Evolutionary conservation across 225 moss, liverwort and hornwort species (phyloP).

Genomic region (Pseudisothecium myosuroides): DNA sequence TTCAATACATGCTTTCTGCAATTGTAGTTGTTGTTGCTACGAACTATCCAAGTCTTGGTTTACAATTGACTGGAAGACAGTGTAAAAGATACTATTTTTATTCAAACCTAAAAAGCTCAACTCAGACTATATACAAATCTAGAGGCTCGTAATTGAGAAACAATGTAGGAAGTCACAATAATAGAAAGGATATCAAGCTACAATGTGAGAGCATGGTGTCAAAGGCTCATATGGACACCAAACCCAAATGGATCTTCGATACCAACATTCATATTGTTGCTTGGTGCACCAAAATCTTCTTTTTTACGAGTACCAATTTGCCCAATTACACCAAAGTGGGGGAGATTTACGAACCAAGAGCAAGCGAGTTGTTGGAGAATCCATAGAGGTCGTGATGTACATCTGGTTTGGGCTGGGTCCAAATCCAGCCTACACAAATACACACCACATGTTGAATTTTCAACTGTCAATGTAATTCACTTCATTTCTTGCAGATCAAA

Average conservation of each 20-base stretch:
- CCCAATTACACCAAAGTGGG: neutral
- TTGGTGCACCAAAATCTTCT: neutral
- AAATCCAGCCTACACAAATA: constrained; percentile 39
- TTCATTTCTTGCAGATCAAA: neutral
- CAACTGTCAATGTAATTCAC: neutral
- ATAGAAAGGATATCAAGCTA: neutral
- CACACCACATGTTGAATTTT: neutral
- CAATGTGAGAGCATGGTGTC: neutral
- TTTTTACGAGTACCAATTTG: neutral
- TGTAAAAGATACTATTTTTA: too few relatives aligned
- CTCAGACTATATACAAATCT: neutral
- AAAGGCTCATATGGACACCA: neutral
- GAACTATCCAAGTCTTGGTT: neutral
- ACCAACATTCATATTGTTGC: too few relatives aligned
- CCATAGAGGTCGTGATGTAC: constrained; percentile 39
- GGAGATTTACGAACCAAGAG: constrained; percentile 34
- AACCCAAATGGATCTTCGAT: neutral
- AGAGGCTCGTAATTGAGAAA: neutral
- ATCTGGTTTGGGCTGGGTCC: constrained; percentile 54
- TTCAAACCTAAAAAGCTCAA: neutral
- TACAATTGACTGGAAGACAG: neutral
- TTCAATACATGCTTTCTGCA: neutral
- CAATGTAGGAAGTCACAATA: neutral
- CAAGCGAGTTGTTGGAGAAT: constrained; percentile 60
- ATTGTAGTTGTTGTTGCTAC: neutral